Base-by-base conservation (phyloP, 2,329 filamentous ascomycete genomes). In the Mariannaea sp. region DNA sequence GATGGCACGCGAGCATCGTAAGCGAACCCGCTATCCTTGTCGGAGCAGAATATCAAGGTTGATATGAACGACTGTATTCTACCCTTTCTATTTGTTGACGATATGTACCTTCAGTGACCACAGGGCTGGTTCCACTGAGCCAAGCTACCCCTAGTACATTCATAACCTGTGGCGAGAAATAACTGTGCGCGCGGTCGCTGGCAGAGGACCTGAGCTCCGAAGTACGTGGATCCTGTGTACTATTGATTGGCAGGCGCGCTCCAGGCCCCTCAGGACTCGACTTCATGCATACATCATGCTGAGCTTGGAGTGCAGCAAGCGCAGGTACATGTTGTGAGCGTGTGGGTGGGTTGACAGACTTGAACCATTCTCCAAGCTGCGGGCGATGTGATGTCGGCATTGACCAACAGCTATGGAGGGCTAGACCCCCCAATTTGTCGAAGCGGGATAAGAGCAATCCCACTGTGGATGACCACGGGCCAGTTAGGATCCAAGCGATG, bases 1-100 rank as follows among this genome's bases (percentile, higher is more conserved):
- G 38, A 48, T 48, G 32, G 32, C 38, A 53, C 43, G 50, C 45
- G 50, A 53, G n/a, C n/a, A n/a, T n/a, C n/a, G n/a, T n/a, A n/a
- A n/a, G n/a, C n/a, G n/a, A n/a, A n/a, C n/a, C n/a, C n/a, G n/a
- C n/a, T n/a, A n/a, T n/a, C n/a, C n/a, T n/a, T n/a, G n/a, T n/a
- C n/a, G n/a, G n/a, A n/a, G n/a, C n/a, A n/a, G n/a, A n/a, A n/a
- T n/a, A 49, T 38, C 26, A 40, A 48, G 36, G 36, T 29, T 20
- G 20, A 19, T 9, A 17, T 49, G 20, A 17, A 27, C 26, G 36
- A 22, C 27, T 19, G 40, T 26, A 36, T 30, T 49, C 13, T 36
- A 16, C 33, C 10, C 24, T 10, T 44, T 17, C 33, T 27, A 24
- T 29, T 26, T 17, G 43, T 38, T 24, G n/a, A n/a, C n/a, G n/a